Percentiles rank a stretch among this genome's conserved stretches.
phyloP scores from a whole-genome alignment of 768 basidiomycete genomes.

The Boletus rubropictus region DNA sequence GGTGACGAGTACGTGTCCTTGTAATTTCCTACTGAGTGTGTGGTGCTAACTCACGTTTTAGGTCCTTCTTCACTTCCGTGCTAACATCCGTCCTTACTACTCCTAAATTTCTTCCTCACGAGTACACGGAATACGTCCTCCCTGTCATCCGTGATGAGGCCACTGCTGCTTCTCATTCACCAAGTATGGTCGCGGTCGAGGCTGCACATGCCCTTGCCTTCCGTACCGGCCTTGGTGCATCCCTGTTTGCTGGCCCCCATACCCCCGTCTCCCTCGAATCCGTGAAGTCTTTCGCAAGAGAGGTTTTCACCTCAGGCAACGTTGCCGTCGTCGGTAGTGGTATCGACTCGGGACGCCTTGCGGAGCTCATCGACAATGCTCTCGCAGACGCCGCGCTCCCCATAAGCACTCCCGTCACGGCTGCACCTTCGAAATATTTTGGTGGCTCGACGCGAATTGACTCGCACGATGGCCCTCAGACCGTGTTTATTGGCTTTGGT shows the following conservation, averaged over 20 bases:
- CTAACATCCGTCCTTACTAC: slow-evolving; percentile 81
- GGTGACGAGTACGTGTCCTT: slow-evolving; percentile 83
- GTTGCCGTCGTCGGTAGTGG: slow-evolving; percentile 85
- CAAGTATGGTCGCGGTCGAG: slow-evolving; percentile 72
- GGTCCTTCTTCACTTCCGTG: slow-evolving; percentile 85
- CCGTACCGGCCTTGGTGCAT: slow-evolving; percentile 88
- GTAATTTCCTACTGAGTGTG: background rate
- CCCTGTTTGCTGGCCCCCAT: slow-evolving; percentile 78
- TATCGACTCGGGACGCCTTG: slow-evolving; percentile 65
- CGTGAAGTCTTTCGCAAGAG: slow-evolving; percentile 66
- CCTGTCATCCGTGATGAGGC: slow-evolving; percentile 70
- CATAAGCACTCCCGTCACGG: slow-evolving; percentile 31
- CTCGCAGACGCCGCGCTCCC: slow-evolving; percentile 39
- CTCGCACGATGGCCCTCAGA: slow-evolving; percentile 56
- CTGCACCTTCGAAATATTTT: slow-evolving; percentile 46
- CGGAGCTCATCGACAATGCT: slow-evolving; percentile 65
- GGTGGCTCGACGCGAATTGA: slow-evolving; percentile 85
- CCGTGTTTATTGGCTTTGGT: slow-evolving; percentile 87
- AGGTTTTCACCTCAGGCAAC: slow-evolving; percentile 73
- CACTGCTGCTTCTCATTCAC: slow-evolving; percentile 50
- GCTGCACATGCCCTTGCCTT: slow-evolving; percentile 87
- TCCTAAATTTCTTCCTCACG: slow-evolving; percentile 73
- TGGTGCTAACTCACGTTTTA: slow-evolving; percentile 27
- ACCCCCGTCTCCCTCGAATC: slow-evolving; percentile 57
- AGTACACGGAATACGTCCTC: slow-evolving; percentile 69